phyloP scores from a whole-genome alignment of 192 early-diverging fungal species.

The Rhizophagus sp. region DNA sequence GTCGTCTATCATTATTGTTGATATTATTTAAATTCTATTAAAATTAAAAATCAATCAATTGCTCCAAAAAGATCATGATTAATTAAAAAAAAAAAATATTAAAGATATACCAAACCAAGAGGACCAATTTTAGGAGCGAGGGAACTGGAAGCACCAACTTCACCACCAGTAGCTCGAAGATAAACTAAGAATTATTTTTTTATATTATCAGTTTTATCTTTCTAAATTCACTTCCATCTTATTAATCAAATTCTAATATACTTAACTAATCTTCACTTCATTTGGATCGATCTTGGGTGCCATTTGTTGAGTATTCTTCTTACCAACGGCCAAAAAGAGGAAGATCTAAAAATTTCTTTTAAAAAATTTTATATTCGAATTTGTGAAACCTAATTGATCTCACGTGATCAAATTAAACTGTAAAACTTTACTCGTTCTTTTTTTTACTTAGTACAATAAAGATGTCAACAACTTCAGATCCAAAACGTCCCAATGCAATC shows the following conservation, averaged over 20 bases:
- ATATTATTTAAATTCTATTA: too few relatives aligned
- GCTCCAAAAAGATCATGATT: background rate
- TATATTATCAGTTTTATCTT: background rate
- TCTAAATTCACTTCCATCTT: background rate
- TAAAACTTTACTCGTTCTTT: too few relatives aligned
- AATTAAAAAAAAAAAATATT: background rate
- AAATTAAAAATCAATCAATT: conserved; percentile 24
- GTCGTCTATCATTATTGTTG: too few relatives aligned
- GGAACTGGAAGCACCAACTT: conserved; percentile 93
- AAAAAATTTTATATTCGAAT: background rate
- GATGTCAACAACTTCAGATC: conserved; percentile 6
- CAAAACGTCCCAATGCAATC: background rate
- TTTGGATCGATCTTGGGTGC: conserved; percentile 18
- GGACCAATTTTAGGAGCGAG: conserved; percentile 99
- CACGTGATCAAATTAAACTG: background rate
- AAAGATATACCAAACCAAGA: conserved; percentile 68
- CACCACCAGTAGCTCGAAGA: conserved; percentile 97
- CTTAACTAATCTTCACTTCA: conserved; percentile 24
- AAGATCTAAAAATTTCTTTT: background rate
- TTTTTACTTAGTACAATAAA: background rate
- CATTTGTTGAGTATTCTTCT: background rate
- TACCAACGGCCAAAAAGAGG: conserved; percentile 5
- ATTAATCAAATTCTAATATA: background rate
- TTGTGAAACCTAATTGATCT: background rate
- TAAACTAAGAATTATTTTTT: conserved; percentile 38